Evolutionary conservation across 73 alveolate genomes (phyloP).

Genomic region (Paramecium bursaria): DNA sequence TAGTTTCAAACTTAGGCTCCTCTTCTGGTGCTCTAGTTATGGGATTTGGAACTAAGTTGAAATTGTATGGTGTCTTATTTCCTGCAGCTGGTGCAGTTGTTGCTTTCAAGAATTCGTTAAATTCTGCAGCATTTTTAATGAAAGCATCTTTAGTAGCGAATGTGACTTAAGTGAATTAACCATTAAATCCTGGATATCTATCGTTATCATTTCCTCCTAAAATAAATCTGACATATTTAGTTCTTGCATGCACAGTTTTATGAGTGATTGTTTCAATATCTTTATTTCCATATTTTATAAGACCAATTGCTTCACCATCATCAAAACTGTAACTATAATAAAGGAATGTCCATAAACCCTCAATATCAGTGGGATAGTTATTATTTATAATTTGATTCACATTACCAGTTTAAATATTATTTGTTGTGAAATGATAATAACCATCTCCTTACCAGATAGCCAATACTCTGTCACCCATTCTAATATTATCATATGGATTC

Average conservation of each 20-base stretch:
- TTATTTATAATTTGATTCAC: constrained; percentile 23
- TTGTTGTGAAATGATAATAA: constrained; percentile 54
- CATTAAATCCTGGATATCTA: constrained; percentile 60
- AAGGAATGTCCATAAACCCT: constrained; percentile 63
- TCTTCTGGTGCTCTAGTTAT: constrained; percentile 18
- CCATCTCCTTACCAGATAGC: constrained; percentile 66
- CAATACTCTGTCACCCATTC: constrained; percentile 62
- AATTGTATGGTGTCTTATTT: too few species aligned
- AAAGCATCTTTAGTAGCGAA: constrained; percentile 42
- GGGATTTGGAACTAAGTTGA: too few species aligned
- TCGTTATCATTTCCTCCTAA: constrained; percentile 53
- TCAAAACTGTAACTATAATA: constrained; percentile 50
- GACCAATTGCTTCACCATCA: constrained; percentile 33
- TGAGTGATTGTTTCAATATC: constrained; percentile 32
- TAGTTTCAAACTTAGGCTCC: not conserved
- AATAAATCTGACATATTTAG: constrained; percentile 51
- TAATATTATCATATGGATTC: constrained; percentile 18
- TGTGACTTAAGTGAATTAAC: constrained; percentile 50
- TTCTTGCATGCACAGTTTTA: constrained; percentile 30
- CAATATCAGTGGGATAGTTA: constrained; percentile 60
- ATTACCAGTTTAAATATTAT: constrained; percentile 11
- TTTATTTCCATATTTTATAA: constrained; percentile 34
- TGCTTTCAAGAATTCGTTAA: not conserved
- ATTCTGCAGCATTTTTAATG: constrained; percentile 27
- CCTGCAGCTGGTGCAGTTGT: too few species aligned